Evolutionary conservation across 225 moss, liverwort and hornwort genomes (phyloP).

Genomic region (Neckera pumila): DNA sequence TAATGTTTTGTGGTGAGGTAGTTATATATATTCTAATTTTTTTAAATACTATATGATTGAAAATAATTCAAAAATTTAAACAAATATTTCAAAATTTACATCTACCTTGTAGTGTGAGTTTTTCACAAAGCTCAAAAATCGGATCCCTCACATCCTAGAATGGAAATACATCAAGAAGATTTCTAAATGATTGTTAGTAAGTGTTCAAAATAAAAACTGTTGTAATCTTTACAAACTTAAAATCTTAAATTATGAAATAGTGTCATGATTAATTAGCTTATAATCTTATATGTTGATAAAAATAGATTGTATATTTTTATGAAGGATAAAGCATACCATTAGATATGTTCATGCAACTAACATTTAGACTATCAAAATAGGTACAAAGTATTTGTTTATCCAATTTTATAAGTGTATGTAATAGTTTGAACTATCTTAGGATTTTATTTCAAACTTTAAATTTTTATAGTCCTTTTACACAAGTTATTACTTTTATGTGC

Average conservation of each 20-base stretch:
- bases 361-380: background rate
- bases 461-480: background rate
- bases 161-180: background rate
- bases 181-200: background rate
- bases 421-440: rapidly evolving
- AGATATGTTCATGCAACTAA: background rate
- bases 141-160: background rate
- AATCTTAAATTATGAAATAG: background rate
- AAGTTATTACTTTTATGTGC: no score
- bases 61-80: no score
- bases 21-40: no score
- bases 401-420: no score
- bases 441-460: rapidly evolving
- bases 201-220: background rate
- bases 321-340: background rate
- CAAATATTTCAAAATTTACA: background rate
- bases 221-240: no score
- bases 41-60: no score
- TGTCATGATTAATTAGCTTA: background rate
- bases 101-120: background rate
- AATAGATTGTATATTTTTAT: background rate
- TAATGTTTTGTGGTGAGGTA: background rate
- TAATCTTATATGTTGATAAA: background rate
- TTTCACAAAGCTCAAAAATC: background rate
- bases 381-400: background rate